Base-by-base conservation (phyloP, 1,139 yeast species). In the Zygoascus meyerae region DNA sequence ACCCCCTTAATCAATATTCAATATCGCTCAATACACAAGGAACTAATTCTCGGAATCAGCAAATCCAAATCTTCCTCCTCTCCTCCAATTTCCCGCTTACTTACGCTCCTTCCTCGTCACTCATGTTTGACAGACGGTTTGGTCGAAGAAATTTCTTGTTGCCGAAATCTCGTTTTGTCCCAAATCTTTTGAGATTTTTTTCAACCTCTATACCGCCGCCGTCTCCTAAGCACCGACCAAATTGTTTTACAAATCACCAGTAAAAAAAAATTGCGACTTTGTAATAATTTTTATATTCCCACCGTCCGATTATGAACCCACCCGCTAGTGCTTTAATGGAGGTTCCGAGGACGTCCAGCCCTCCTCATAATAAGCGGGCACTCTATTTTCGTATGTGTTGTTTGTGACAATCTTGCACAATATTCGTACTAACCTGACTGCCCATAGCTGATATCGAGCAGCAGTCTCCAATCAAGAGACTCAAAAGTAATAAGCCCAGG, bases 101-200 rank as follows among this genome's bases (percentile, higher is more conserved):
- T 51, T 53, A 58, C 60, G 60, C 61, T 48, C 56, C 62, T 48
- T 63, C 67, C 51, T 63, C 67, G 62, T 63, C 67, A 29, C 64
- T 59, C 66, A 62, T 62, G 31, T 12, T 39, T 40, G 43, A 21
- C 26, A 6, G 12, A 18, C 29, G 16, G 12, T n/a, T 18, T 35
- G 12, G 30, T n/a, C 16, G 17, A 33, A 12, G 35, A 15, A 18
- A 21, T 21, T 21, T 21, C 26, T 21, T 21, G 26, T 21, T 7
- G 26, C 26, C 26, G 6, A 21, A 21, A 21, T 21, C 26, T 21
- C 6, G 26, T 21, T 21, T 21, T 21, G 26, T 21, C 26, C 26
- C 26, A 21, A n/a, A 21, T 7, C 26, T 21, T 7, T 7, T 5
- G 7, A 4, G 26, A 21, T 21, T 21, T 21, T 21, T 21, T 21